A percentile compares a stretch with the other conserved stretches of the same genome.
These are phyloP conservation scores for Trifolium subterraneum DNA, from an alignment of 306 rosid genomes.

Conservation along the genomic window DNA sequence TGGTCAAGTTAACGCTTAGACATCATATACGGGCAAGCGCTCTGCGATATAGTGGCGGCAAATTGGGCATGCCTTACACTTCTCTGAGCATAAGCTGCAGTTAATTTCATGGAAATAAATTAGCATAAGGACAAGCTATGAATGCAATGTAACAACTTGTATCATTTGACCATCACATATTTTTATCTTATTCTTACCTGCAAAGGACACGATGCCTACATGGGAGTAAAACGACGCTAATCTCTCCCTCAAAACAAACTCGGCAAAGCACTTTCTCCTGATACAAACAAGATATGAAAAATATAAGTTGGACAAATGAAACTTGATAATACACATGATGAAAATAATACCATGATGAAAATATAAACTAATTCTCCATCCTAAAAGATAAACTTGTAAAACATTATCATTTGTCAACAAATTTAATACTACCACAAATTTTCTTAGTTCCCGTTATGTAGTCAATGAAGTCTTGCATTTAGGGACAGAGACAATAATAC, in stretches of 20 bases:
- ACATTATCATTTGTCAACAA: too few relatives aligned
- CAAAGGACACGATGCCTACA: constrained; percentile 93
- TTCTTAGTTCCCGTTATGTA: too few relatives aligned
- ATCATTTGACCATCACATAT: constrained; percentile 9
- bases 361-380: too few relatives aligned
- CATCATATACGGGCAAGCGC: constrained; percentile 86
- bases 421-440: too few relatives aligned
- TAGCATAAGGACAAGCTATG: constrained; percentile 29
- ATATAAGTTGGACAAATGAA: constrained; percentile 29
- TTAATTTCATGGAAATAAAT: constrained; percentile 25
- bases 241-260: constrained; percentile 91
- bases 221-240: constrained; percentile 88
- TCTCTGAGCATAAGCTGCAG: constrained; percentile 86
- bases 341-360: too few relatives aligned
- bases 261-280: constrained; percentile 98
- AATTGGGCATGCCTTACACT: constrained; percentile 90
- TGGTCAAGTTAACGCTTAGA: constrained; percentile 56
- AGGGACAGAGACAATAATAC: not conserved
- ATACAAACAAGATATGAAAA: constrained; percentile 28
- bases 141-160: constrained; percentile 4
- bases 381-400: too few relatives aligned
- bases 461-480: too few relatives aligned
- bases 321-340: constrained; percentile 20
- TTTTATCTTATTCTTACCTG: constrained; percentile 75
- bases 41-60: constrained; percentile 76